Evolutionary conservation across 768 basidiomycete genomes (phyloP), one percentile per base, ranked within the genome.

Genomic region (Suillus plorans): DNA sequence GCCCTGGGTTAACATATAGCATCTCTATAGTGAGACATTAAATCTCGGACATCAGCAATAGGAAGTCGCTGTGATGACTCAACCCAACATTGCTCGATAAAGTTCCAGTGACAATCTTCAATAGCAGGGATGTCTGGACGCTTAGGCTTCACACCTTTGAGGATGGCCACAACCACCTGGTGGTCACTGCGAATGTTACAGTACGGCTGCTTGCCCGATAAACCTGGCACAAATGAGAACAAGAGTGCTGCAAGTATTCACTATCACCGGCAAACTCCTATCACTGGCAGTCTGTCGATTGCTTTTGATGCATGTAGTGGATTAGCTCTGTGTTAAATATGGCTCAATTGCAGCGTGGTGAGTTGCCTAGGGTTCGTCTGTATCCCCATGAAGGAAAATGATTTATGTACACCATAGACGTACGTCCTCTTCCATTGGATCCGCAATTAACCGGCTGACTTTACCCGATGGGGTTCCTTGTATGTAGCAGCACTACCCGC

Each of bases 51-150:
- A 41, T 58, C 22, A 41, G 39, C 14, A 58, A 58, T 41, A 2
- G 39, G 25, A 18, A 39, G 57, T 41, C 57, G 57, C 25, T 41
- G 57, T 25, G 39, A 41, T 20, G 25, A 9, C n/a, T 58, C 56
- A 8, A 20, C 34, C 81, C 81, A 83, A 63, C 81, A 81, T 31
- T 67, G 66, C 67, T 78, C 70, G 39, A 82, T 80, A 20, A 83
- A 71, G 1, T 73, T 67, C 81, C 81, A 81, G 63, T 80, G 80
- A 10, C 66, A 66, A 79, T 77, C 20, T 75, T 73, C 14, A 80
- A 77, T 60, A 79, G 78, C 4, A 75, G 73, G n/a, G 68, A 52
- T 10, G 75, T 75, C 0, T 80, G 81, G 60, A 20, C 58, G 60
- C 13, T 36, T 31, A 25, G 63, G 58, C 31, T 36, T 61, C 10